Base-by-base conservation (phyloP, 768 basidiomycete genomes). In the Favolaschia claudopus region DNA sequence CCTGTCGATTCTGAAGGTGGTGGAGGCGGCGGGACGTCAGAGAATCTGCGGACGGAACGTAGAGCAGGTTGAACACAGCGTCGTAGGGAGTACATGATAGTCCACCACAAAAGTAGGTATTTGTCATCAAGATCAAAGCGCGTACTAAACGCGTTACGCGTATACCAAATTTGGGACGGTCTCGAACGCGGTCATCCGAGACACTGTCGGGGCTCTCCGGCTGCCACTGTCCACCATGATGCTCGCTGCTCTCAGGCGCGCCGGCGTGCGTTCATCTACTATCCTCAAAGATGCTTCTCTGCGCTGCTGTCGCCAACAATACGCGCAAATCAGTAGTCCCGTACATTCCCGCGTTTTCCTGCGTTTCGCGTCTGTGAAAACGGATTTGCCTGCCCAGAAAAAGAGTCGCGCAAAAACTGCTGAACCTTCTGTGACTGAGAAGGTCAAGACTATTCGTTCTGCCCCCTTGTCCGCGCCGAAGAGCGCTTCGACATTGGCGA, bases 51-150 rank as follows among this genome's bases (percentile, higher is more conserved):
- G 37, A 67, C n/a, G n/a, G n/a, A 47, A 14, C 61, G 50, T 44
- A 65, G 39, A 27, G 66, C 64, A 15, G 68, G 44, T 47, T 73
- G 62, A 17, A 72, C 51, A 45, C 79, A 67, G 62, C 75, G 75
- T 62, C 79, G 78, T 34, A 58, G 68, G 62, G 72, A 68, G 68
- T 76, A 70, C 74, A 75, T 73, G 40, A 47, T n/a, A n/a, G n/a
- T n/a, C 13, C 38, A 12, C 54, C 53, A 50, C 27, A 48, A 47
- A 54, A 60, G 33, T 27, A 38, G 48, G n/a, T n/a, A 19, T 28
- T 34, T 29, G 28, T 43, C 17, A 55, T 61, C 46, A 25, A 34
- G n/a, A 25, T 5, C 19, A 14, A 4, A n/a, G 22, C 29, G 29
- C 20, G 17, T 22, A 22, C 22, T n/a, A 7, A 17, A 57, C 42